phyloP scores from a whole-genome alignment of 306 rosid genomes.

The Gastrolobium villosum region DNA sequence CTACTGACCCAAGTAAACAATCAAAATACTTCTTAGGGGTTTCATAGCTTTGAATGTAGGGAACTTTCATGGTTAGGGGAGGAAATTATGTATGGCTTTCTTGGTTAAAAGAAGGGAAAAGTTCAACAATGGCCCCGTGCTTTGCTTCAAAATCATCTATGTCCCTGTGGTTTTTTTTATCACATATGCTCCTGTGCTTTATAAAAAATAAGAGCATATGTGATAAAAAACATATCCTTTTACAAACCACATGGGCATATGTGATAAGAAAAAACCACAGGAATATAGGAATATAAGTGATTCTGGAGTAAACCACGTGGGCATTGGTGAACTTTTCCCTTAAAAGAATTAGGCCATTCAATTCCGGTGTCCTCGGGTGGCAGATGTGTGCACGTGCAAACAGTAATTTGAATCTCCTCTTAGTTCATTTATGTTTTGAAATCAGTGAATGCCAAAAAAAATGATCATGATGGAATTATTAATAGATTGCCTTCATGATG shows the following conservation, averaged over 20 bases:
- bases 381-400: conserved; percentile 46
- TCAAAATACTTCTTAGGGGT: conserved; percentile 31
- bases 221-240: too few relatives aligned
- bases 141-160: too few relatives aligned
- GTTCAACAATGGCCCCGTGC: too few relatives aligned
- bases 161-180: too few relatives aligned
- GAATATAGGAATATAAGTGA: too few relatives aligned
- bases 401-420: conserved; percentile 36
- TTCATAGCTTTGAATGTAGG: conserved; percentile 12
- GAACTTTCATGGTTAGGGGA: neutral
- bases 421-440: conserved; percentile 28
- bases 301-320: too few relatives aligned
- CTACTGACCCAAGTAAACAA: conserved; percentile 7
- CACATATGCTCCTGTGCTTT: too few relatives aligned
- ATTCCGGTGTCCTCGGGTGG: conserved; percentile 21
- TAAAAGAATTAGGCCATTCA: conserved; percentile 35
- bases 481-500: neutral
- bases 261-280: too few relatives aligned
- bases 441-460: conserved; percentile 31
- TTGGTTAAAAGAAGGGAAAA: conserved; percentile 37
- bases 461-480: neutral
- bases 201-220: too few relatives aligned
- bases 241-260: too few relatives aligned
- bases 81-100: conserved; percentile 20
- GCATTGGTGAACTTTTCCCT: too few relatives aligned